Evolutionary conservation across 805 yeast genomes (phyloP).

Genomic region (Barnettozyma salicaria): DNA sequence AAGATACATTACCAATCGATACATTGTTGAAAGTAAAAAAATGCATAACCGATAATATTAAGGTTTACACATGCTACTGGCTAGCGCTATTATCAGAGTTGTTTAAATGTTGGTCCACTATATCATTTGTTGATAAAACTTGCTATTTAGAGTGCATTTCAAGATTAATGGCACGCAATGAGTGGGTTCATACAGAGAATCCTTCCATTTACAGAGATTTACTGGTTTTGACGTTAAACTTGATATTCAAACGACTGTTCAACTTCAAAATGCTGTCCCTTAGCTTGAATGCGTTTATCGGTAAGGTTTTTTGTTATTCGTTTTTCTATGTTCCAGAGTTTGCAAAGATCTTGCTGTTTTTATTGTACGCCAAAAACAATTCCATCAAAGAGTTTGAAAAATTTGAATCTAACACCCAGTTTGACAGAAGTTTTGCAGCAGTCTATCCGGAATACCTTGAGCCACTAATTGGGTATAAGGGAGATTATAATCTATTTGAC

Average conservation of each 20-base stretch:
- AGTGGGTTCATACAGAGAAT: slow-evolving; percentile 22
- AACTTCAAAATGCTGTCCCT: slow-evolving; percentile 16
- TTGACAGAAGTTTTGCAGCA: neutral
- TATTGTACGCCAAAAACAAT: slow-evolving; percentile 48
- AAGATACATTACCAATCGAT: neutral
- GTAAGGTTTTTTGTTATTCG: slow-evolving; percentile 54
- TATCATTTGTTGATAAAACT: slow-evolving; percentile 18
- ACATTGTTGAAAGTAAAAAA: neutral
- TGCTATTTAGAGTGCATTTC: slow-evolving; percentile 31
- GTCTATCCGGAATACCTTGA: slow-evolving; percentile 11
- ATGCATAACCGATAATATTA: slow-evolving; percentile 1
- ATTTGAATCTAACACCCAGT: neutral
- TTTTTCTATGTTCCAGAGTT: slow-evolving; percentile 45
- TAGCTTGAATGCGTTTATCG: slow-evolving; percentile 40
- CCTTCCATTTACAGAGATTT: slow-evolving; percentile 8
- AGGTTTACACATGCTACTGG: slow-evolving; percentile 11
- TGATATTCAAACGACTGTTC: slow-evolving; percentile 14
- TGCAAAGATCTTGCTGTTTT: slow-evolving; percentile 46
- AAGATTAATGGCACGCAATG: slow-evolving; percentile 25
- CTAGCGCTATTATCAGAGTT: slow-evolving; percentile 8
- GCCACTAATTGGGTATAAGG: slow-evolving; percentile 13
- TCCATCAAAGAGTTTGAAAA: slow-evolving; percentile 30
- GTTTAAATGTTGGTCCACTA: slow-evolving; percentile 5
- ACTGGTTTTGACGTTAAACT: slow-evolving; percentile 7
- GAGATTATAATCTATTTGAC: slow-evolving; percentile 14